A percentile compares a stretch with the other conserved stretches of the same genome.
These are phyloP conservation scores for Mrakia blollopis DNA, from an alignment of 768 basidiomycete species.

Conservation along the genomic window DNA sequence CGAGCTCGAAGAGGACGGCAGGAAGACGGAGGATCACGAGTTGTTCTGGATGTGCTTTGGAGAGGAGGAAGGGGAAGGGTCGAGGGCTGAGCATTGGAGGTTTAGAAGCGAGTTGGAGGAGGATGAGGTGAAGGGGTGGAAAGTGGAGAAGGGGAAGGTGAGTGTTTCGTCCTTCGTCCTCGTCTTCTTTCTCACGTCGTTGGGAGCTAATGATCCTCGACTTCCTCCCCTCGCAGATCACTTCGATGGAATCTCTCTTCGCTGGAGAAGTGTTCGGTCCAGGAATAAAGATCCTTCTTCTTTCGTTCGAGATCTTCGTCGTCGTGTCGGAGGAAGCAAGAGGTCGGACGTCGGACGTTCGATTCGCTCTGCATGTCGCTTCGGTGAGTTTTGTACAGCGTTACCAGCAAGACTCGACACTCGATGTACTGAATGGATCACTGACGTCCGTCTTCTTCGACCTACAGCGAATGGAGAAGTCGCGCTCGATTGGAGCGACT, in stretches of 20 bases:
- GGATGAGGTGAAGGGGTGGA: conserved; percentile 5
- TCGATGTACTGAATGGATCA: too few relatives aligned
- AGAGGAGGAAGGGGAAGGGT: neutral
- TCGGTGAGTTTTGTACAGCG: neutral
- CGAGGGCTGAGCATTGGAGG: conserved; percentile 11
- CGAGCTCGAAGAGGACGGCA: neutral
- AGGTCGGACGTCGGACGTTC: neutral
- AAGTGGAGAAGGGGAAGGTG: neutral
- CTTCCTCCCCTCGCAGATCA: neutral
- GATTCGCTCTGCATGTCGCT: conserved; percentile 8
- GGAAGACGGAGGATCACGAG: neutral
- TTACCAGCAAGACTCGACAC: neutral
- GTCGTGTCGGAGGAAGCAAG: conserved; percentile 1
- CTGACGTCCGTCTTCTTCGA: neutral
- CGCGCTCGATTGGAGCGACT: neutral
- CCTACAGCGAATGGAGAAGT: neutral
- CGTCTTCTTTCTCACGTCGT: too few relatives aligned
- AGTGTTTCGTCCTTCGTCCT: too few relatives aligned
- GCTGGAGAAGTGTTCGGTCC: neutral
- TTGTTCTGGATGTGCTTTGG: conserved; percentile 29
- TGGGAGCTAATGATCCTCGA: neutral
- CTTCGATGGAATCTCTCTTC: neutral
- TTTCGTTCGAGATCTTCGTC: conserved; percentile 22
- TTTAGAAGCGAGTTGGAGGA: neutral
- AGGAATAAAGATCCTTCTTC: neutral